Percentiles rank a stretch among this genome's conserved stretches.
Evolutionary conservation across 306 rosid genomes (phyloP).

Genomic region (Biancaea sappan): DNA sequence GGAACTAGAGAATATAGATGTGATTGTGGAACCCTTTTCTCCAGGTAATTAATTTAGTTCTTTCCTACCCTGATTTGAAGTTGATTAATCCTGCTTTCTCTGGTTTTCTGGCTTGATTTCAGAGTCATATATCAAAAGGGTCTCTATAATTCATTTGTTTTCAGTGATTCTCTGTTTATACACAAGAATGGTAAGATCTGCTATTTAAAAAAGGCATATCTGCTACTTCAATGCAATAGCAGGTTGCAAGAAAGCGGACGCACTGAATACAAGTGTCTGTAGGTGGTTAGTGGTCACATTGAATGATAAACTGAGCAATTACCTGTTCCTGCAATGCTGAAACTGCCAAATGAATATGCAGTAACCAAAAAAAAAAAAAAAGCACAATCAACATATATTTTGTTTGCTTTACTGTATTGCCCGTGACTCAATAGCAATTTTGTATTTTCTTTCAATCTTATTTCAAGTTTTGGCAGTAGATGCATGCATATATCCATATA

Average conservation of each 20-base stretch:
- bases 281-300: slow-evolving; percentile 14
- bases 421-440: slow-evolving; percentile 52
- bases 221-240: slow-evolving; percentile 29
- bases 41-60: slow-evolving; percentile 64
- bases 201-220: slow-evolving; percentile 17
- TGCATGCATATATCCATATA: slow-evolving; percentile 37
- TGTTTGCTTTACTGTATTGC: slow-evolving; percentile 45
- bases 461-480: background rate
- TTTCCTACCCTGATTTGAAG: background rate
- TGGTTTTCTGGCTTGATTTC: background rate
- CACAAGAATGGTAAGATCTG: slow-evolving; percentile 41
- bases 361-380: slow-evolving; percentile 43
- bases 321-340: slow-evolving; percentile 50
- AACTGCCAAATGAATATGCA: slow-evolving; percentile 50
- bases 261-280: slow-evolving; percentile 50
- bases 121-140: background rate
- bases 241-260: slow-evolving; percentile 55
- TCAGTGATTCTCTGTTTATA: slow-evolving; percentile 25
- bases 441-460: slow-evolving; percentile 20
- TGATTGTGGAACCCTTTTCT: slow-evolving; percentile 95
- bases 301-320: slow-evolving; percentile 39
- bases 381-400: slow-evolving; percentile 26
- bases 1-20: slow-evolving; percentile 98
- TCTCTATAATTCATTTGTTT: slow-evolving; percentile 17
- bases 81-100: background rate